phyloP scores from a whole-genome alignment of 345 rosid species.

The Ceriops tagal region DNA sequence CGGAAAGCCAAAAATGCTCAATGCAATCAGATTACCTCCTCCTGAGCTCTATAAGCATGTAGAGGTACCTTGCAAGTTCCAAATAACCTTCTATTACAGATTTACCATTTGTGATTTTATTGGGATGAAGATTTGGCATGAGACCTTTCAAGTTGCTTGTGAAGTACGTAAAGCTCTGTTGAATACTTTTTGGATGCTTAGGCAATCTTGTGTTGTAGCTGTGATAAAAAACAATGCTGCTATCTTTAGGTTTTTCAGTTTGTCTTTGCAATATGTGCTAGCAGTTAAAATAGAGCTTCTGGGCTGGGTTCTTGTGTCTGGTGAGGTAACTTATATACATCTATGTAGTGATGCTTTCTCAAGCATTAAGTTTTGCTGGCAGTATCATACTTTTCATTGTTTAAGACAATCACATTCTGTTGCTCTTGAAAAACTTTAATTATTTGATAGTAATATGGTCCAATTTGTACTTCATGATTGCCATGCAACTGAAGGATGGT shows the following conservation, averaged over 20 bases:
- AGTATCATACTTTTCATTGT: background rate
- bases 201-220: background rate
- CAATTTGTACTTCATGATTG: background rate
- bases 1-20: slow-evolving; percentile 90
- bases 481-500: background rate
- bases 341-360: background rate
- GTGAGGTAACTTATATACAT: background rate
- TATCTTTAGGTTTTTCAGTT: no score
- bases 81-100: background rate
- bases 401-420: background rate
- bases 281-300: background rate
- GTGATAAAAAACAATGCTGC: background rate
- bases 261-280: background rate
- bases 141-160: background rate
- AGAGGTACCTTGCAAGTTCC: slow-evolving; percentile 47
- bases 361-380: background rate
- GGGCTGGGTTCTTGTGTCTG: background rate
- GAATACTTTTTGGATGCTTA: background rate
- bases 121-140: background rate
- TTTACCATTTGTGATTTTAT: background rate
- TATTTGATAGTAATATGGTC: background rate
- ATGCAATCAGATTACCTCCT: slow-evolving; percentile 88
- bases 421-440: background rate
- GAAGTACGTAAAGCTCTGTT: background rate
- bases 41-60: slow-evolving; percentile 76